These are phyloP conservation scores for Pugionium cornutum DNA, from an alignment of 345 rosid species.

Conservation along the genomic window DNA sequence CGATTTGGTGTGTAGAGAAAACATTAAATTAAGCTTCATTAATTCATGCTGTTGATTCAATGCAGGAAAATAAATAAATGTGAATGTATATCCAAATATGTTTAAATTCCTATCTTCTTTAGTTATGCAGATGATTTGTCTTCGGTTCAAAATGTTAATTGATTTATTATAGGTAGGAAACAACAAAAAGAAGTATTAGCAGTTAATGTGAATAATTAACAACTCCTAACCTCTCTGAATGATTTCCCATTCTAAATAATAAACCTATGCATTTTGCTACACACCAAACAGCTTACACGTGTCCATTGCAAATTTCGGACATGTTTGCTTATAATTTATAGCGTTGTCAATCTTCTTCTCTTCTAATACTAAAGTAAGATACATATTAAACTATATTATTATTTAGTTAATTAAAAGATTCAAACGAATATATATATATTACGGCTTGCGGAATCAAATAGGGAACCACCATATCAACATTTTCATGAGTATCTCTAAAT, in stretches of 20 bases:
- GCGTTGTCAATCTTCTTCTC: neutral
- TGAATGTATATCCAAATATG: neutral
- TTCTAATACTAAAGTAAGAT: neutral
- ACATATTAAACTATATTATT: neutral
- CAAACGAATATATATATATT: constrained; percentile 1
- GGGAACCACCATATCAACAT: constrained; percentile 15
- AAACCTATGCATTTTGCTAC: neutral
- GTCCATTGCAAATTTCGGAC: neutral
- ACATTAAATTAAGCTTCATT: neutral
- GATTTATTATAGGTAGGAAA: neutral
- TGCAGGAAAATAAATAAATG: neutral
- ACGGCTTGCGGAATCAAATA: neutral
- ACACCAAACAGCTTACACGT: constrained; percentile 12
- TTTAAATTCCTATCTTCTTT: neutral
- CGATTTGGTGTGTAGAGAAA: no score
- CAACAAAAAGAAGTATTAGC: neutral
- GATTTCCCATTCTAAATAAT: neutral
- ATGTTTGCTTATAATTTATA: neutral
- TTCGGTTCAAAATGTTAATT: neutral
- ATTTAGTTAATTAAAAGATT: neutral
- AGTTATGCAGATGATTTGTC: neutral
- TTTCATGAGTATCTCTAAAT: neutral
- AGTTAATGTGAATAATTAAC: neutral
- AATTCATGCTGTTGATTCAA: neutral
- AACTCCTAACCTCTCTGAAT: neutral